phyloP scores from a whole-genome alignment of 2,329 filamentous ascomycete species.

The Talaromyces sp. region DNA sequence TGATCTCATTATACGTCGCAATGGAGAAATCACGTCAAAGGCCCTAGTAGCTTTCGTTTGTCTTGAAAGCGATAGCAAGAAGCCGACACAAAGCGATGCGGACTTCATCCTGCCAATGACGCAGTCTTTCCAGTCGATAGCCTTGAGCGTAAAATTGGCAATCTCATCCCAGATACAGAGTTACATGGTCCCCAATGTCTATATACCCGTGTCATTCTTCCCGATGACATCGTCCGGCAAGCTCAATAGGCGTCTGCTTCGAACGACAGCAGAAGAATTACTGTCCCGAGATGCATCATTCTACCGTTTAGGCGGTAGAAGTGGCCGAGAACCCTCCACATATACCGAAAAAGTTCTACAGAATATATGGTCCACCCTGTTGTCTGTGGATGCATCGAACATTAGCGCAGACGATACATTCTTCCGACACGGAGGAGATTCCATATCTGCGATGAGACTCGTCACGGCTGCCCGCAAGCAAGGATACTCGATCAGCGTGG shows the following conservation, averaged over 20 bases:
- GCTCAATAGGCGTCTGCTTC: conserved; percentile 19
- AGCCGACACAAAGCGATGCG: conserved; percentile 32
- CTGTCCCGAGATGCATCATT: conserved; percentile 14
- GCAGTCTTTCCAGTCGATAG: conserved; percentile 13
- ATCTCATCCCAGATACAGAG: conserved; percentile 15
- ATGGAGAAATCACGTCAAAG: conserved; percentile 9
- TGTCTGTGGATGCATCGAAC: conserved; percentile 20
- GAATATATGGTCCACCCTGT: conserved; percentile 19
- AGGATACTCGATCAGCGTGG: conserved; percentile 17
- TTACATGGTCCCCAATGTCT: conserved; percentile 22
- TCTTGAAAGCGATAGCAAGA: conserved; percentile 10
- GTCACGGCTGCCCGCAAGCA: conserved; percentile 19
- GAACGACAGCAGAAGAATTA: conserved; percentile 11
- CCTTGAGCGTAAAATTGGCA: not conserved
- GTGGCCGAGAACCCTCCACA: conserved; percentile 18
- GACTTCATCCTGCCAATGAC: conserved; percentile 18
- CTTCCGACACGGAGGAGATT: conserved; percentile 31
- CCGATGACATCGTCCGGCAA: conserved; percentile 21
- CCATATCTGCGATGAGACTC: conserved; percentile 27
- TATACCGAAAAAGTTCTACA: conserved; percentile 20
- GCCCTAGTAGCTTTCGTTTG: conserved; percentile 19
- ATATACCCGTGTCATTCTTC: conserved; percentile 18
- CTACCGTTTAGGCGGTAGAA: conserved; percentile 20
- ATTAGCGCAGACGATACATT: conserved; percentile 28
- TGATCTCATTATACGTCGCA: conserved; percentile 17